Conservation (phyloP, 2,329 filamentous ascomycete species). For the Thermoascus crustaceus region DNA sequence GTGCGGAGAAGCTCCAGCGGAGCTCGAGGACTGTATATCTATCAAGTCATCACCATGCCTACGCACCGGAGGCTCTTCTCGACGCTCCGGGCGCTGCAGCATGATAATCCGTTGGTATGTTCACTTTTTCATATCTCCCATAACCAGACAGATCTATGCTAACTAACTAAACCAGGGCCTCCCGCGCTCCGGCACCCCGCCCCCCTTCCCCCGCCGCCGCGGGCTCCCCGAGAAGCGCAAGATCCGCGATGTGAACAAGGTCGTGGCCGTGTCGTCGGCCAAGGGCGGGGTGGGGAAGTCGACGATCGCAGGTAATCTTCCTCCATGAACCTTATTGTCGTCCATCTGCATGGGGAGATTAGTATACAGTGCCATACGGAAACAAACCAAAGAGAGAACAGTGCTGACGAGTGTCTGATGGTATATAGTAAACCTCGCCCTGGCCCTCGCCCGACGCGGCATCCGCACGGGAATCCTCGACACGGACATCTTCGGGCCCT, state of each 20-base stretch:
- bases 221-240: slow-evolving; percentile 72
- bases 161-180: slow-evolving; percentile 55
- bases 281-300: slow-evolving; percentile 98
- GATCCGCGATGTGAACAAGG: slow-evolving; percentile 77
- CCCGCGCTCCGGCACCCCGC: slow-evolving; percentile 63
- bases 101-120: slow-evolving; percentile 81
- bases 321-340: neutral
- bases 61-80: slow-evolving; percentile 43
- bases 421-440: slow-evolving; percentile 74
- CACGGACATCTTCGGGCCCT: slow-evolving; percentile 94
- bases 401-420: too few relatives aligned
- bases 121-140: neutral
- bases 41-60: too few relatives aligned
- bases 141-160: neutral
- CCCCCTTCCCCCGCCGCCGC: slow-evolving; percentile 63
- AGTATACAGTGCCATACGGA: neutral
- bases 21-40: too few relatives aligned
- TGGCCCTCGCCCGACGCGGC: slow-evolving; percentile 75
- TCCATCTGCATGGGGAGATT: neutral
- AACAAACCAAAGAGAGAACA: too few relatives aligned
- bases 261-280: slow-evolving; percentile 94
- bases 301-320: slow-evolving; percentile 64
- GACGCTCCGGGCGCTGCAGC: slow-evolving; percentile 46
- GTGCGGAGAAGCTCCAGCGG: slow-evolving; percentile 26
- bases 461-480: slow-evolving; percentile 82